A percentile compares a stretch with the other conserved stretches of the same genome.
Evolutionary conservation across 331 rosid species (phyloP).

Genomic region (Pyrus hybrid): DNA sequence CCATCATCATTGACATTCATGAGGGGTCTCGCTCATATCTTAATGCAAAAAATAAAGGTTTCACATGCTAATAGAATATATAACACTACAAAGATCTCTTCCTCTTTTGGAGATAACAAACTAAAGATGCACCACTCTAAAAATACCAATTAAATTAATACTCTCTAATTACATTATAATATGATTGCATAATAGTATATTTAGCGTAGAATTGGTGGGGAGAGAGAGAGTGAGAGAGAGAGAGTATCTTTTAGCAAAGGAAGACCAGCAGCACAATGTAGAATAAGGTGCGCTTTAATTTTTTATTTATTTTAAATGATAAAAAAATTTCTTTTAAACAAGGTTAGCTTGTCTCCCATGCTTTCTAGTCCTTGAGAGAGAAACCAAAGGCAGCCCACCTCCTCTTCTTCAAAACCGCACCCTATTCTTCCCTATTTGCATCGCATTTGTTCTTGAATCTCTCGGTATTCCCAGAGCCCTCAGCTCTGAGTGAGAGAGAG

Average conservation of each 20-base stretch:
- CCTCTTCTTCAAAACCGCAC: constrained; percentile 75
- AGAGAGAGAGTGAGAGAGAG: not conserved
- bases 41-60: constrained; percentile 12
- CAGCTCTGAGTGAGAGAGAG: constrained; percentile 28
- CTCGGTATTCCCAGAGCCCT: constrained; percentile 48
- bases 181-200: not conserved
- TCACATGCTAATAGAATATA: constrained; percentile 29
- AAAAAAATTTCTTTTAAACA: constrained; percentile 22
- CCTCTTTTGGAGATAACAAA: constrained; percentile 21
- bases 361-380: constrained; percentile 3
- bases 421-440: constrained; percentile 87
- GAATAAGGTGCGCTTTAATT: constrained; percentile 42
- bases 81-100: constrained; percentile 18
- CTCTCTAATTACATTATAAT: not conserved
- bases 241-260: constrained; percentile 52
- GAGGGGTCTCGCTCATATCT: constrained; percentile 31
- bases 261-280: constrained; percentile 29
- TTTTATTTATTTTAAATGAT: not conserved
- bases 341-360: constrained; percentile 30
- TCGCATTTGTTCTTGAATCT: constrained; percentile 99
- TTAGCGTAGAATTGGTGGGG: not conserved
- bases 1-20: constrained; percentile 41
- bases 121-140: constrained; percentile 18
- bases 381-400: constrained; percentile 28
- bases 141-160: not conserved